Conservation (phyloP, 257 asterid species). For the Gentiana macrophylla region DNA sequence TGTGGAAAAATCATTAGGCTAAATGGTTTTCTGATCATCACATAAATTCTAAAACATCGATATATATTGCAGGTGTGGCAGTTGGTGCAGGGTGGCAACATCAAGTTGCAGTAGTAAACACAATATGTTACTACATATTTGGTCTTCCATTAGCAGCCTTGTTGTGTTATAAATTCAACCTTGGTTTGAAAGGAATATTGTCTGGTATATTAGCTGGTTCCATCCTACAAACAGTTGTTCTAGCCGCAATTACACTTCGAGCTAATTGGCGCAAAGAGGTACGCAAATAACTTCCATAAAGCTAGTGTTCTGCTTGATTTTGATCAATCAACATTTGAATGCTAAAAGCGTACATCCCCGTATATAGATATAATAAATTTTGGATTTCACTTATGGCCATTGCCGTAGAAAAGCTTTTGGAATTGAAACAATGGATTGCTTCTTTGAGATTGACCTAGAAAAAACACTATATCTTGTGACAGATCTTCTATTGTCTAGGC, state of each 20-base stretch:
- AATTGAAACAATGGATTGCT: too few relatives aligned
- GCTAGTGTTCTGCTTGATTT: background rate
- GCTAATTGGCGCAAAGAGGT: constrained; percentile 70
- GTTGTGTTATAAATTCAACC: constrained; percentile 49
- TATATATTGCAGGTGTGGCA: constrained; percentile 56
- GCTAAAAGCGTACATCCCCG: too few relatives aligned
- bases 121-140: constrained; percentile 41
- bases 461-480: too few relatives aligned
- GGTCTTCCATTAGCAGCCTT: constrained; percentile 82
- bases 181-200: constrained; percentile 76
- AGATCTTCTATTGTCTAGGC: too few relatives aligned
- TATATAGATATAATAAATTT: too few relatives aligned
- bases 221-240: constrained; percentile 50
- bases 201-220: constrained; percentile 66
- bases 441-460: too few relatives aligned
- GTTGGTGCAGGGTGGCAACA: constrained; percentile 92
- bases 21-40: too few relatives aligned
- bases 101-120: constrained; percentile 58
- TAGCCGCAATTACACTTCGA: constrained; percentile 25
- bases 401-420: too few relatives aligned
- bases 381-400: too few relatives aligned
- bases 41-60: background rate
- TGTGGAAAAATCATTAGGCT: too few relatives aligned
- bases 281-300: background rate
- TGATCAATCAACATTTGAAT: too few relatives aligned